phyloP scores from a whole-genome alignment of 192 early-diverging fungal genomes.

The Piromyces finnis region DNA sequence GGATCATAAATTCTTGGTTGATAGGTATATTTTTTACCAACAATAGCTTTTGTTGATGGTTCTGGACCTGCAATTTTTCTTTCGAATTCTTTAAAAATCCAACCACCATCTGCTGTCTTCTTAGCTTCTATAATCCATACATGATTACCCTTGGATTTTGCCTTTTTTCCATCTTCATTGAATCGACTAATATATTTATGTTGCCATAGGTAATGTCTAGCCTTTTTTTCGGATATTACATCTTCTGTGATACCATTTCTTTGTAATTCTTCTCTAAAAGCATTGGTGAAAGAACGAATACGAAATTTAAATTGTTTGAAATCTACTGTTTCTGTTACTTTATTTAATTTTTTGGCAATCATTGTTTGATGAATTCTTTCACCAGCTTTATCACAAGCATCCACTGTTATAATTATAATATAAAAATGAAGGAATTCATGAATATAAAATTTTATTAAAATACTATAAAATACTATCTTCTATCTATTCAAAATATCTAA shows the following conservation, averaged over 20 bases:
- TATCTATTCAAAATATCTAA: too few species aligned
- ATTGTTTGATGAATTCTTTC: slow-evolving; percentile 57
- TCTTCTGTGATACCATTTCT: slow-evolving; percentile 41
- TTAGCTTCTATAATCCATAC: slow-evolving; percentile 71
- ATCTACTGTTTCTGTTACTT: slow-evolving; percentile 31
- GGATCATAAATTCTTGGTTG: slow-evolving; percentile 58
- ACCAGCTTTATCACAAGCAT: slow-evolving; percentile 40
- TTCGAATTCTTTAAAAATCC: slow-evolving; percentile 56
- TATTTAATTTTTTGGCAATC: slow-evolving; percentile 60
- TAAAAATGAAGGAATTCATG: too few species aligned
- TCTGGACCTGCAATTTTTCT: slow-evolving; percentile 45
- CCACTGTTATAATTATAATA: slow-evolving; percentile 16
- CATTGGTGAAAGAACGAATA: slow-evolving; percentile 65
- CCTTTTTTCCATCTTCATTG: slow-evolving; percentile 64
- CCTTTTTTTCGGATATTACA: slow-evolving; percentile 36
- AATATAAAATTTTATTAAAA: too few species aligned
- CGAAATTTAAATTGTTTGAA: slow-evolving; percentile 70
- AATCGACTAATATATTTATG: slow-evolving; percentile 51
- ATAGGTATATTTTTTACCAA: slow-evolving; percentile 44
- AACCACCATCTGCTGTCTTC: slow-evolving; percentile 34
- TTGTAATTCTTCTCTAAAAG: slow-evolving; percentile 47
- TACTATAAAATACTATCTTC: too few species aligned
- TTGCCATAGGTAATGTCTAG: slow-evolving; percentile 55
- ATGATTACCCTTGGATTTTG: slow-evolving; percentile 60
- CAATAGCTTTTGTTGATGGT: slow-evolving; percentile 33